A percentile compares a stretch with the other conserved stretches of the same genome.
Conservation (phyloP, 2,329 filamentous ascomycete genomes). For the Diaporthe ilicicola region DNA sequence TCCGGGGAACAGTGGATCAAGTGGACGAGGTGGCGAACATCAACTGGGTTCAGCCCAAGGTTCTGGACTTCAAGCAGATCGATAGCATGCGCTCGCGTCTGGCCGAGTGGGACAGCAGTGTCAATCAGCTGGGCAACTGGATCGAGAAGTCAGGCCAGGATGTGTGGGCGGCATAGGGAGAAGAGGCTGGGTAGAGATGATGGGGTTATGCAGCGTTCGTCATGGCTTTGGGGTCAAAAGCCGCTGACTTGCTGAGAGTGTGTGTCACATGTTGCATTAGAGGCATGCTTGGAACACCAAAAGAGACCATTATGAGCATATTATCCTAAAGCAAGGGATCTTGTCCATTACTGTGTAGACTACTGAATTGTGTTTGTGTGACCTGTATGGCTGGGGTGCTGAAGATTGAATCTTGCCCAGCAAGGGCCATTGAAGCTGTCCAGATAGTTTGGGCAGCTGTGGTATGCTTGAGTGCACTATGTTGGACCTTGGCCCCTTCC, state of each 20-base stretch:
- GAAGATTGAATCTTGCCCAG: background rate
- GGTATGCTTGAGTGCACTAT: background rate
- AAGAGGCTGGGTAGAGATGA: background rate
- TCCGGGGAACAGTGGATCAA: slow-evolving; percentile 94
- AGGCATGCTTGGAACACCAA: slow-evolving; percentile 10
- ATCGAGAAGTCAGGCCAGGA: slow-evolving; percentile 94
- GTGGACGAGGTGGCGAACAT: slow-evolving; percentile 94
- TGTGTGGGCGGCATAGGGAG: slow-evolving; percentile 83
- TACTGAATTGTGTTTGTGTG: too few species aligned
- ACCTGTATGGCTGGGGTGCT: background rate
- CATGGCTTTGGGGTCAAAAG: background rate
- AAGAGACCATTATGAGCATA: slow-evolving; percentile 22
- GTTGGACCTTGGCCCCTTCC: background rate
- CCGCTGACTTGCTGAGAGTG: background rate
- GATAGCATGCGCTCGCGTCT: slow-evolving; percentile 88
- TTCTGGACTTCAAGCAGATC: slow-evolving; percentile 94
- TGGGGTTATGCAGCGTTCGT: background rate
- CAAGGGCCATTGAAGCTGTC: background rate
- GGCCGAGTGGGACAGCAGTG: slow-evolving; percentile 94
- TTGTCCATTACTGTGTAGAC: too few species aligned
- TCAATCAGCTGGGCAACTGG: slow-evolving; percentile 96
- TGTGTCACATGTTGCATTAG: slow-evolving; percentile 32
- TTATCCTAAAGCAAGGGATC: background rate
- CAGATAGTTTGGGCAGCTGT: background rate
- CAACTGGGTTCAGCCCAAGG: slow-evolving; percentile 99